Conservation (phyloP, 2,329 filamentous ascomycete genomes). For the Pyrenochaeta sp. region DNA sequence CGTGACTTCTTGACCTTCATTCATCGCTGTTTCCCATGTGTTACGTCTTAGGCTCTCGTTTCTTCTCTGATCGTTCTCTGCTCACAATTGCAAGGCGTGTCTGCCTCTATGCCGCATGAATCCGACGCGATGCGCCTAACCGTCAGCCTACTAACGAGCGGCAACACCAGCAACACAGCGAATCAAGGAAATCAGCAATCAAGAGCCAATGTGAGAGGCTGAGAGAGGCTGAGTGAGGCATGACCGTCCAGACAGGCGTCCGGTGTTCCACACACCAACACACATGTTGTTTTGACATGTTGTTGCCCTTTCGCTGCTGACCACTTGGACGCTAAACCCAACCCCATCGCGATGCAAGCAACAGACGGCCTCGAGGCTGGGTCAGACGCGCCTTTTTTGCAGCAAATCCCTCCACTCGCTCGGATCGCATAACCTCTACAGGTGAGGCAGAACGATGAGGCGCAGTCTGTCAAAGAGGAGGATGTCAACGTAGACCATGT, state of each 20-base stretch:
- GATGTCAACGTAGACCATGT: background rate
- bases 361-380: background rate
- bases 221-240: conserved; percentile 7
- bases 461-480: background rate
- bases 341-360: background rate
- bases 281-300: background rate
- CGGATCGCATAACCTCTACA: background rate
- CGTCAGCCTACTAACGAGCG: conserved; percentile 1
- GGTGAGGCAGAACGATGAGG: background rate
- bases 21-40: background rate
- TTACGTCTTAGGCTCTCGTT: background rate
- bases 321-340: background rate
- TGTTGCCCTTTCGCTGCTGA: background rate
- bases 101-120: background rate
- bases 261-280: conserved; percentile 6
- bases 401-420: background rate
- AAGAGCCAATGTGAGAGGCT: conserved; percentile 7
- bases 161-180: background rate
- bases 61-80: background rate
- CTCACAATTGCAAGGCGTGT: background rate
- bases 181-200: background rate
- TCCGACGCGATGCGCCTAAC: background rate
- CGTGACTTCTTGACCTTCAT: background rate
- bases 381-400: background rate
- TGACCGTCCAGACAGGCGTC: background rate